Evolutionary conservation across 225 moss, liverwort and hornwort species (phyloP).

Genomic region (Sphagnum tenellum): DNA sequence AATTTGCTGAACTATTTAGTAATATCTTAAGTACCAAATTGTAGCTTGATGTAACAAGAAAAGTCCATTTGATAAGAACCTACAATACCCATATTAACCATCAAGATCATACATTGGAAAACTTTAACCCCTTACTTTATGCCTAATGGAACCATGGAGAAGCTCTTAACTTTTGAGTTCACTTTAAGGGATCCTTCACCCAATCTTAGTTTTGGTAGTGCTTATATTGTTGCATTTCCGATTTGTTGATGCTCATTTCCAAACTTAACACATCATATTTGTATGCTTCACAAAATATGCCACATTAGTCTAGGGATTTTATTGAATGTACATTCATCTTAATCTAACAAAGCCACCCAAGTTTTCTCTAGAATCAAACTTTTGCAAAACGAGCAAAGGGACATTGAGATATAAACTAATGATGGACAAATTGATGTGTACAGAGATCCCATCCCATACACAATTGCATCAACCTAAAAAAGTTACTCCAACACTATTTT

Average conservation of each 20-base stretch:
- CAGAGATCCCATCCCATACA: conserved; percentile 93
- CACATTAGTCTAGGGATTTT: too few relatives aligned
- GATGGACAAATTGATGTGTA: conserved; percentile 98
- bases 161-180: conserved; percentile 1
- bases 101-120: too few relatives aligned
- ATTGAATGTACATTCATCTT: too few relatives aligned
- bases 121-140: too few relatives aligned
- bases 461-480: conserved; percentile 71
- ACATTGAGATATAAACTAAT: conserved; percentile 39
- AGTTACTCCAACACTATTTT: conserved; percentile 90
- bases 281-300: too few relatives aligned
- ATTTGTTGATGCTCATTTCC: conserved; percentile 6
- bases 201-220: conserved; percentile 22
- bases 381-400: neutral
- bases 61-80: too few relatives aligned
- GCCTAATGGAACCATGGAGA: too few relatives aligned
- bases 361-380: neutral
- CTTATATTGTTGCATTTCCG: conserved; percentile 18
- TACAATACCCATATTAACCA: too few relatives aligned
- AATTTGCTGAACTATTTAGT: too few relatives aligned
- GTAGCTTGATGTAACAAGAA: too few relatives aligned
- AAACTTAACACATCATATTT: too few relatives aligned
- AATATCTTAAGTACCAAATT: too few relatives aligned
- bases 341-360: neutral
- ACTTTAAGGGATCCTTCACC: conserved; percentile 81